phyloP scores from a whole-genome alignment of 495 filamentous ascomycete species.

The Massariosphaeria phaeospora region DNA sequence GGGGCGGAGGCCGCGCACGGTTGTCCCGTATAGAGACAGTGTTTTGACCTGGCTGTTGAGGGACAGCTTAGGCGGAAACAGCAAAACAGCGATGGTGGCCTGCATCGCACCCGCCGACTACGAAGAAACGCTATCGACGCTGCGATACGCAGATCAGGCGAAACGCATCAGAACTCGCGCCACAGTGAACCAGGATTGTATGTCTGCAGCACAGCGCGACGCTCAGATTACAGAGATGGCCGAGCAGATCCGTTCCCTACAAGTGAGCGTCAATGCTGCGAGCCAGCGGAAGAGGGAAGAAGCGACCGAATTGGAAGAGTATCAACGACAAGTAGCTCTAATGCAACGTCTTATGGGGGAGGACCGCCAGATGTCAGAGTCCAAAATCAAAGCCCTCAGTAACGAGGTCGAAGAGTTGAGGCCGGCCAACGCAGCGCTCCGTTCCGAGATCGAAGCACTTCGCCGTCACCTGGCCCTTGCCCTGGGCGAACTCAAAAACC shows the following conservation, averaged over 20 bases:
- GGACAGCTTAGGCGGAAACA: slow-evolving; percentile 90
- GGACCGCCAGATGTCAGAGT: slow-evolving; percentile 75
- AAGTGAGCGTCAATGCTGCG: slow-evolving; percentile 61
- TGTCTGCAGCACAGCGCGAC: slow-evolving; percentile 83
- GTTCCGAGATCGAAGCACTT: slow-evolving; percentile 84
- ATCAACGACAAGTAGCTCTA: slow-evolving; percentile 75
- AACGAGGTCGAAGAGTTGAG: slow-evolving; percentile 54
- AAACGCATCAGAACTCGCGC: slow-evolving; percentile 96
- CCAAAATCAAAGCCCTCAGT: slow-evolving; percentile 80
- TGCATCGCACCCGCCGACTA: slow-evolving; percentile 95
- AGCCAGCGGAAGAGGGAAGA: slow-evolving; percentile 46
- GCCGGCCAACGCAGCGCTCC: slow-evolving; percentile 48
- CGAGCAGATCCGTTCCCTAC: slow-evolving; percentile 79
- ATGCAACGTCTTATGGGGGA: slow-evolving; percentile 97
- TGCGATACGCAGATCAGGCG: slow-evolving; percentile 96
- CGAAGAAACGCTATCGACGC: slow-evolving; percentile 91
- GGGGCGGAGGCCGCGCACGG: slow-evolving; percentile 48
- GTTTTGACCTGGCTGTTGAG: slow-evolving; percentile 98
- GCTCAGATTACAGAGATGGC: slow-evolving; percentile 91
- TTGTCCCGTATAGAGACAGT: slow-evolving; percentile 90
- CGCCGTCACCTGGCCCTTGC: slow-evolving; percentile 79
- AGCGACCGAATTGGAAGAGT: slow-evolving; percentile 77
- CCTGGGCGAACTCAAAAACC: slow-evolving; percentile 80
- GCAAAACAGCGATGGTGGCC: slow-evolving; percentile 98
- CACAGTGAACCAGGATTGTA: slow-evolving; percentile 88